Base-by-base conservation (phyloP, 257 asterid genomes). In the Coffea eugenioides region DNA sequence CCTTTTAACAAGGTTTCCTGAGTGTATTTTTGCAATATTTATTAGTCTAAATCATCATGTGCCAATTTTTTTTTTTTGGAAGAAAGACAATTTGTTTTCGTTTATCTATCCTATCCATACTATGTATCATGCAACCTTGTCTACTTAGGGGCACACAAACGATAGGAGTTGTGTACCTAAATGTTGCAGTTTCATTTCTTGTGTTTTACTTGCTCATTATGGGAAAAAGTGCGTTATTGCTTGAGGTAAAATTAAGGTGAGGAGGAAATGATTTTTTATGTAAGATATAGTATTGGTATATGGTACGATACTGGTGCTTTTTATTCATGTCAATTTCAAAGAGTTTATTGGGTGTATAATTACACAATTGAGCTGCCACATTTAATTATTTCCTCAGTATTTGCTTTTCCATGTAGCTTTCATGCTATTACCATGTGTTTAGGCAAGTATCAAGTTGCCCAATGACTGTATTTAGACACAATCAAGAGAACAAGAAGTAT, bases 101-200 rank as follows among this genome's bases (percentile, higher is more conserved):
- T 65, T 65, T 43, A 43, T 66, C 21, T 66, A 0, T 39, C 43
- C 45, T 66, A 45, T 66, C 71, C 71, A 66, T 66, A 43, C 79
- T 71, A 62, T 34, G 59, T 20, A 62, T 76, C 62, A 41, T 62
- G 72, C 71, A 76, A 76, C 72, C 56, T n/a, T 75, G 71, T 59
- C 79, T 34, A 9, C 71, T 62, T 23, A 59, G 3, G 21, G 27
- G 71, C 43, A 62, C 43, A 62, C 31, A 64, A 15, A 66, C 0
- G 34, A 27, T 13, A 66, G 34, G 31, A 14, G 34, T 12, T 31
- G 13, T 14, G 21, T 59, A 59, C 15, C 6, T 59, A 59, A 59
- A 59, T 59, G 6, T 59, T 57, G 21, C 21, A 2, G 31, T n/a
- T 62, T 18, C 43, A 39, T 2, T 39, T 12, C 64, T 25, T 27